These are phyloP conservation scores for Backusella tuberculispora DNA, from an alignment of 192 early-diverging fungal genomes.

Conservation along the genomic window DNA sequence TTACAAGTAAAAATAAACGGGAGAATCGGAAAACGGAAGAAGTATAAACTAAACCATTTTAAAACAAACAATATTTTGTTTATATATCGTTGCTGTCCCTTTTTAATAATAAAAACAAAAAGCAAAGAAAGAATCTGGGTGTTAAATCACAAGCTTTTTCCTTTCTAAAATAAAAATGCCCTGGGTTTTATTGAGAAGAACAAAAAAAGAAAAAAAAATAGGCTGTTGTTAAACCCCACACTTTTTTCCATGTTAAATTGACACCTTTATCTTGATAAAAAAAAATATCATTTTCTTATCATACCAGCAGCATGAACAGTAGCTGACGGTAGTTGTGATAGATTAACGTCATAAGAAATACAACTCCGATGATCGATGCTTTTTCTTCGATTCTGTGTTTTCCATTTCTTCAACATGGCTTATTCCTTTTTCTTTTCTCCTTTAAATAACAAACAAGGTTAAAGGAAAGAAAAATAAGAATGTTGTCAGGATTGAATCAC, in stretches of 20 bases:
- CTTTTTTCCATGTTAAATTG: constrained; percentile 4
- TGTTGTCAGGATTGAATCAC: not conserved
- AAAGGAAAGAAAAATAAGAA: not conserved
- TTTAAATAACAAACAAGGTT: not conserved
- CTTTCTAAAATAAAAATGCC: not conserved
- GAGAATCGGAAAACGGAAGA: too few species aligned
- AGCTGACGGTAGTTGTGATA: not conserved
- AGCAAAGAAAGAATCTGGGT: not conserved
- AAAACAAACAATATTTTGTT: too few species aligned
- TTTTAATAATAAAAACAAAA: not conserved
- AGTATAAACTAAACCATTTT: too few species aligned
- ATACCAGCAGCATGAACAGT: not conserved
- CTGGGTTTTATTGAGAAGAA: not conserved
- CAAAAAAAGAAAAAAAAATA: not conserved
- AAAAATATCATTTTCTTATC: not conserved
- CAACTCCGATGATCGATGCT: not conserved
- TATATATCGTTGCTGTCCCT: not conserved
- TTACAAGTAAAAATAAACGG: too few species aligned
- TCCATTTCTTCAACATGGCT: not conserved
- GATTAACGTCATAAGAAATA: constrained; percentile 2
- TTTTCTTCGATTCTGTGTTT: not conserved
- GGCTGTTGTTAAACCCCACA: constrained; percentile 1
- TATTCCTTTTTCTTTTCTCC: not conserved
- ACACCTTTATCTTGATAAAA: not conserved
- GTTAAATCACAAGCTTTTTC: not conserved